phyloP scores from a whole-genome alignment of 768 basidiomycete species.

The Suillus luteus region DNA sequence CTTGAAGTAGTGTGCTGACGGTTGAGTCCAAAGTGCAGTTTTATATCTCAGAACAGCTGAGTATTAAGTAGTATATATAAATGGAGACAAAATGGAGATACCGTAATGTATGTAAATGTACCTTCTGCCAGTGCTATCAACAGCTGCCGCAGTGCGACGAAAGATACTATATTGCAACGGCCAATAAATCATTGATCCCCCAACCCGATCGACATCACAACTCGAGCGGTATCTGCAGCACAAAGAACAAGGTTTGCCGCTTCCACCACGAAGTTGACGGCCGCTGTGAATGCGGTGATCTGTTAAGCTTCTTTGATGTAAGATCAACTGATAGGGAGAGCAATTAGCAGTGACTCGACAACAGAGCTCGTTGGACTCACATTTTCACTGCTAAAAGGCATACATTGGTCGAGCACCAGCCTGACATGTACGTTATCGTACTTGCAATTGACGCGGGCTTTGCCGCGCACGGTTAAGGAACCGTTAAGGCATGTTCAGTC shows the following conservation, averaged over 20 bases:
- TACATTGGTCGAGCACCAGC: too few species aligned
- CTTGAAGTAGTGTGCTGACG: not conserved
- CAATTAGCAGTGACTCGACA: not conserved
- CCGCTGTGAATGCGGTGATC: constrained; percentile 58
- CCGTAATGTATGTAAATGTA: not conserved
- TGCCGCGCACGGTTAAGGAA: not conserved
- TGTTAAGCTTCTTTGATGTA: constrained; percentile 62
- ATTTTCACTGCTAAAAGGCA: not conserved
- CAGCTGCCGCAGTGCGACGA: not conserved
- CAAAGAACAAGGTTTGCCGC: constrained; percentile 17
- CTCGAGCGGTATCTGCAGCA: not conserved
- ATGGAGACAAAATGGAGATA: constrained; percentile 2
- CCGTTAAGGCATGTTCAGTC: too few species aligned
- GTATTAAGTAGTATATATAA: not conserved
- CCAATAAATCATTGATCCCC: not conserved
- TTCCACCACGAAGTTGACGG: constrained; percentile 76
- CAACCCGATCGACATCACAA: not conserved
- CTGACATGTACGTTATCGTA: too few species aligned
- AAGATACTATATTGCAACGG: too few species aligned
- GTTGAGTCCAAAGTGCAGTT: not conserved
- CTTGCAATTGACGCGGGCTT: not conserved
- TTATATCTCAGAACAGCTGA: not conserved
- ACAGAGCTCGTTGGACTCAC: not conserved
- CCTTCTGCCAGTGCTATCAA: too few species aligned
- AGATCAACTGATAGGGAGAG: constrained; percentile 29